Conservation (phyloP, 805 yeast species). For the Saccharomyces jurei region DNA sequence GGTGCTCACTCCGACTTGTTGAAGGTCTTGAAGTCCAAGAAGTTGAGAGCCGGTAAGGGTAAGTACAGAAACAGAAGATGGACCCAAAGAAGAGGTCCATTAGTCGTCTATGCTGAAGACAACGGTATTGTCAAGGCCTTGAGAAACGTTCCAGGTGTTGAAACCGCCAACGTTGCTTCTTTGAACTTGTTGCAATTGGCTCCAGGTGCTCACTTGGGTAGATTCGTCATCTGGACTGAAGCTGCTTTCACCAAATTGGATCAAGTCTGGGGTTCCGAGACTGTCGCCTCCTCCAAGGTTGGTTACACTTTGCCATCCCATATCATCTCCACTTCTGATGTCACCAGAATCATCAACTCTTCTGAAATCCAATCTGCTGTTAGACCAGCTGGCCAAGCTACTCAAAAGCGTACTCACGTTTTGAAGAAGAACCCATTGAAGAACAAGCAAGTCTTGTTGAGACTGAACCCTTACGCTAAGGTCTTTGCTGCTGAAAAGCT, state of each 20-base stretch:
- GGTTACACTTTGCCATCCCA: slow-evolving; percentile 88
- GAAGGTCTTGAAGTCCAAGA: slow-evolving; percentile 97
- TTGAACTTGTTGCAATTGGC: slow-evolving; percentile 96
- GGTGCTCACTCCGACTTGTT: slow-evolving; percentile 98
- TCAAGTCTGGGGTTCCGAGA: slow-evolving; percentile 92
- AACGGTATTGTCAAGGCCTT: slow-evolving; percentile 96
- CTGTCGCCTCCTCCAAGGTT: slow-evolving; percentile 75
- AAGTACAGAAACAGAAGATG: slow-evolving; percentile 98
- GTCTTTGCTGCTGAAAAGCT: slow-evolving; percentile 87
- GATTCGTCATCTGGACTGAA: slow-evolving; percentile 99
- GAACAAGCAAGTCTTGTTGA: slow-evolving; percentile 96
- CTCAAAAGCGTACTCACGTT: slow-evolving; percentile 90
- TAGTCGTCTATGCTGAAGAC: slow-evolving; percentile 96
- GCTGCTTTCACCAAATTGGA: slow-evolving; percentile 95
- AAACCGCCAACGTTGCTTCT: slow-evolving; percentile 85
- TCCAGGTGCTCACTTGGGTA: slow-evolving; percentile 99
- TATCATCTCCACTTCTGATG: slow-evolving; percentile 93
- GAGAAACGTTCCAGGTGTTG: slow-evolving; percentile 99
- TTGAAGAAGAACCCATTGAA: slow-evolving; percentile 98
- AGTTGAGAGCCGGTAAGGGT: slow-evolving; percentile 99
- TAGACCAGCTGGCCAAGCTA: slow-evolving; percentile 91
- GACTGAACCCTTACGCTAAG: slow-evolving; percentile 99
- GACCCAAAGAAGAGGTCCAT: slow-evolving; percentile 99
- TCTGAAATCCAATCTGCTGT: slow-evolving; percentile 97
- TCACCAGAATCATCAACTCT: slow-evolving; percentile 95